Percentiles rank a stretch among this genome's conserved stretches.
phyloP scores from a whole-genome alignment of 441 rosid genomes.

The Corymbia citriodora region DNA sequence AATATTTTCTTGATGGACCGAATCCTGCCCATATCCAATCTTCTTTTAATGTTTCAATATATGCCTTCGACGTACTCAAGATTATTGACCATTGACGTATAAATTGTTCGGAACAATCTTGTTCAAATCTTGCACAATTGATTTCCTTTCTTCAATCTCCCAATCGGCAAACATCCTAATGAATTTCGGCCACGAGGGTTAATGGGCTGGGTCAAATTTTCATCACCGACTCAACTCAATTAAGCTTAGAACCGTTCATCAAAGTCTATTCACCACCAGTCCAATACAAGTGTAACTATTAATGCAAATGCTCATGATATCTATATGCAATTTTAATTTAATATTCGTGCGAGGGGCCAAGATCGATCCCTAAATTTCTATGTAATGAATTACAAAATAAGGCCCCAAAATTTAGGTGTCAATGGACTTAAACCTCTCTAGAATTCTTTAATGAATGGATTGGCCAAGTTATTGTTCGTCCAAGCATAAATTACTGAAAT shows the following conservation, averaged over 20 bases:
- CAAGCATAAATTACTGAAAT: background rate
- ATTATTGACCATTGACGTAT: background rate
- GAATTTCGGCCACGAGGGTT: no score
- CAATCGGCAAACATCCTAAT: background rate
- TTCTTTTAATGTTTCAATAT: background rate
- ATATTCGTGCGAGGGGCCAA: rapidly evolving
- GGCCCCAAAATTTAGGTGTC: rapidly evolving
- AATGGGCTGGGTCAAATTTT: background rate
- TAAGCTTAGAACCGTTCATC: background rate
- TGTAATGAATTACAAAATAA: background rate
- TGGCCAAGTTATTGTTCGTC: no score
- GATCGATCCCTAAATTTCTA: rapidly evolving
- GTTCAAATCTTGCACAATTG: background rate
- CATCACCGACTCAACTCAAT: rapidly evolving
- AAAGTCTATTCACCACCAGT: rapidly evolving
- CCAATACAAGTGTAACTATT: background rate
- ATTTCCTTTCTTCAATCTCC: background rate
- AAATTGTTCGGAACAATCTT: no score
- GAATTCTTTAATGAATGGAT: background rate
- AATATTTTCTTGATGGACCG: background rate
- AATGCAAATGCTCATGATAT: background rate
- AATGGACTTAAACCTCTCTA: rapidly evolving
- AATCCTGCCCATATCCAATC: background rate
- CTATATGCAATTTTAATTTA: background rate
- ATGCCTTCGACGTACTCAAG: background rate